Evolutionary conservation across 2,329 filamentous ascomycete species (phyloP).

Genomic region (Alternaria angustiovoidea): DNA sequence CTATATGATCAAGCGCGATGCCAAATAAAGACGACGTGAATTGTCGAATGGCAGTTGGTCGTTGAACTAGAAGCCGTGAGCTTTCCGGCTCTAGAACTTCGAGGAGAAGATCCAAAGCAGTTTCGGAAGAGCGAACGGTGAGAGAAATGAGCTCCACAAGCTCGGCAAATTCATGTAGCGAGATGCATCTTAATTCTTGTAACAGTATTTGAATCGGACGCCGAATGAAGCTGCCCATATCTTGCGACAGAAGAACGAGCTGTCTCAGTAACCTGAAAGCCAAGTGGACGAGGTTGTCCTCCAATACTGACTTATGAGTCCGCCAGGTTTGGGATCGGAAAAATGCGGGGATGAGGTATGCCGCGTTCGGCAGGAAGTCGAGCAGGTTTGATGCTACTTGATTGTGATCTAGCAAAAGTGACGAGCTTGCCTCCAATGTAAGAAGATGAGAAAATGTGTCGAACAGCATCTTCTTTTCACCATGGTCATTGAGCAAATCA

Average conservation of each 20-base stretch:
- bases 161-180: neutral
- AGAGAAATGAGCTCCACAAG: neutral
- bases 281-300: neutral
- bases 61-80: neutral
- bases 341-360: neutral
- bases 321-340: neutral
- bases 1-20: slow-evolving; percentile 54
- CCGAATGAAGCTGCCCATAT: neutral
- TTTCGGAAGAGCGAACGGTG: neutral
- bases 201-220: neutral
- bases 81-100: neutral
- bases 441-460: neutral
- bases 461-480: neutral
- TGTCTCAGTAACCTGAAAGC: neutral
- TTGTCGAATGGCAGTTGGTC: slow-evolving; percentile 32
- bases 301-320: neutral
- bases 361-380: neutral
- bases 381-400: neutral
- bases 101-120: neutral
- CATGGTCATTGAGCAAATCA: neutral
- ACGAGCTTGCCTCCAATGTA: neutral
- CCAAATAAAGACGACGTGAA: slow-evolving; percentile 48
- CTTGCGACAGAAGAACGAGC: neutral
- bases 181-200: neutral
- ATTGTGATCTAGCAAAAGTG: neutral